These are phyloP conservation scores for Chlorella sp. DNA, from an alignment of 139 green algal species.

Conservation along the genomic window DNA sequence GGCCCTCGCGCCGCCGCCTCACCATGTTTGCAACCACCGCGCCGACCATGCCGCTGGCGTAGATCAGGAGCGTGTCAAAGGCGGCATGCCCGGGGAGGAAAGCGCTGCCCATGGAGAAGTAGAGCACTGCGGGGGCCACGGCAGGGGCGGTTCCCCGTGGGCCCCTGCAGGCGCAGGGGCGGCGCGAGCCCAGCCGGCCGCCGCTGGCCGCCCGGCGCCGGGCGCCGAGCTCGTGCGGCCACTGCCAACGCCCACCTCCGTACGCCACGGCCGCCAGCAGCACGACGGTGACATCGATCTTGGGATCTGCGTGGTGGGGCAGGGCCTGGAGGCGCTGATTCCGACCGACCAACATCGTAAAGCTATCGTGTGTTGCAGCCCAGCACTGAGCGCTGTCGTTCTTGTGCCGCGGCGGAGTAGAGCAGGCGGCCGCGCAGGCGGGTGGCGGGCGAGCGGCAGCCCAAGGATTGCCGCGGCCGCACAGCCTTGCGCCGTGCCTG, in stretches of 20 bases:
- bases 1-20: too few relatives aligned
- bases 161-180: background rate
- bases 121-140: slow-evolving; percentile 28
- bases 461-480: too few relatives aligned
- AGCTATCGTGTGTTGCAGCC: too few relatives aligned
- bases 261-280: slow-evolving; percentile 22
- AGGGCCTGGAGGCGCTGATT: too few relatives aligned
- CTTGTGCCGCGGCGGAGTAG: too few relatives aligned
- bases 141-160: background rate
- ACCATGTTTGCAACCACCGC: slow-evolving; percentile 24
- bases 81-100: slow-evolving; percentile 41
- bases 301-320: slow-evolving; percentile 15
- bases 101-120: slow-evolving; percentile 34
- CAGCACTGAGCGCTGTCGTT: too few relatives aligned
- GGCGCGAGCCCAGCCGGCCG: background rate
- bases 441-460: too few relatives aligned
- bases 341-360: too few relatives aligned
- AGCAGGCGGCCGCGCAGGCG: too few relatives aligned
- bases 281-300: slow-evolving; percentile 1
- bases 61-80: slow-evolving; percentile 41
- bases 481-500: too few relatives aligned
- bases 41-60: slow-evolving; percentile 26
- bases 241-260: slow-evolving; percentile 19
- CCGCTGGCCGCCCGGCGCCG: background rate
- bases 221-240: too few relatives aligned